phyloP scores from a whole-genome alignment of 306 rosid species.

The Quercus variabilis region DNA sequence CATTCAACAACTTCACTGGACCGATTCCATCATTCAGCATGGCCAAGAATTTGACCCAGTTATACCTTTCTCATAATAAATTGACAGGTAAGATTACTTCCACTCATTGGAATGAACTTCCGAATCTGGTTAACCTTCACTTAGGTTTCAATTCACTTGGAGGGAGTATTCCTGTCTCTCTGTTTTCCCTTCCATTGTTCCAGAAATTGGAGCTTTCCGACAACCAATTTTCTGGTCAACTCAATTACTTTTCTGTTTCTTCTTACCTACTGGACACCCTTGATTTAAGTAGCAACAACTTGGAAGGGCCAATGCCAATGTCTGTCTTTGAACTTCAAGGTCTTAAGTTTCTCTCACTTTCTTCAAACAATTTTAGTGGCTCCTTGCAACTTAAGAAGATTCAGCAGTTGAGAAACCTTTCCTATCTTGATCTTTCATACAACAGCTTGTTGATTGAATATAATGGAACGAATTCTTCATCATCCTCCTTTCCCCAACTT shows the following conservation, averaged over 20 bases:
- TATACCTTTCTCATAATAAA: no score
- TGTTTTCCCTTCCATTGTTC: not conserved
- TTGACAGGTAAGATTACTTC: no score
- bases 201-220: not conserved
- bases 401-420: not conserved
- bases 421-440: not conserved
- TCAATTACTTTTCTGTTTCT: not conserved
- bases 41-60: no score
- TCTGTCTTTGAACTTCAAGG: not conserved
- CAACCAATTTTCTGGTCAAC: conserved; percentile 5
- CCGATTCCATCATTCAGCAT: no score
- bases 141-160: not conserved
- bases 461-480: no score
- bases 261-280: not conserved
- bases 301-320: conserved; percentile 1
- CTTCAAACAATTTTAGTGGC: not conserved
- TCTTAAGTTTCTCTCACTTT: not conserved
- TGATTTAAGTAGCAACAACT: not conserved
- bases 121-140: not conserved
- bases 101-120: not conserved
- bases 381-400: not conserved
- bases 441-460: not conserved
- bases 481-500: not conserved
- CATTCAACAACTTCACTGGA: no score
- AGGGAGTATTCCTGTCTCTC: not conserved